Evolutionary conservation across 2,329 filamentous ascomycete species (phyloP).

Genomic region (Ophiostoma ips): DNA sequence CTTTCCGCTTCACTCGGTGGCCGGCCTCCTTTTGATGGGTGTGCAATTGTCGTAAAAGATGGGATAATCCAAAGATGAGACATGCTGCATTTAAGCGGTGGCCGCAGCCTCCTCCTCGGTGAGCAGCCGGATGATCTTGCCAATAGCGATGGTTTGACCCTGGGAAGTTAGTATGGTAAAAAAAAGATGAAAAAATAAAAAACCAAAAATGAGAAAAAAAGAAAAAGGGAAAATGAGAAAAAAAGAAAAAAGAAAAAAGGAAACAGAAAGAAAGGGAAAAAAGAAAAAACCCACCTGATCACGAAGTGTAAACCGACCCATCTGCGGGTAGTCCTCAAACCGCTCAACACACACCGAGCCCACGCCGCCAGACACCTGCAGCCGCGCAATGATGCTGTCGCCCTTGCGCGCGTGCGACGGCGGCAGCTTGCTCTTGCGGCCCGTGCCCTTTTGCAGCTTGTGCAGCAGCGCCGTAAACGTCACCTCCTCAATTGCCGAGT

Average conservation of each 20-base stretch:
- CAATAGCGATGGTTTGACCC: slow-evolving; percentile 98
- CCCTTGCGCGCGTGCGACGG: slow-evolving; percentile 79
- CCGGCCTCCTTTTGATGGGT: too few species aligned
- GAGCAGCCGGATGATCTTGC: slow-evolving; percentile 90
- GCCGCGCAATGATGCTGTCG: slow-evolving; percentile 76
- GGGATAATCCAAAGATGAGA: too few species aligned
- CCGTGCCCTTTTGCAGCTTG: slow-evolving; percentile 89
- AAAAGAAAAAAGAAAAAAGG: too few species aligned
- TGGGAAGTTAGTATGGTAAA: slow-evolving; percentile 24
- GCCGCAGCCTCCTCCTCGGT: slow-evolving; percentile 14
- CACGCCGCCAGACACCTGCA: slow-evolving; percentile 75
- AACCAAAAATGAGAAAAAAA: neutral
- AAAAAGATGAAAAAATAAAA: neutral
- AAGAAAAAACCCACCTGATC: slow-evolving; percentile 51
- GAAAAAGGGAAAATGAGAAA: too few species aligned
- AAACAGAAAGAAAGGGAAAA: too few species aligned
- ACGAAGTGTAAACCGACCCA: slow-evolving; percentile 80
- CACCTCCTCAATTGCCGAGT: slow-evolving; percentile 94
- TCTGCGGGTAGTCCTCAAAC: slow-evolving; percentile 91
- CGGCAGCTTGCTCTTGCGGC: slow-evolving; percentile 81
- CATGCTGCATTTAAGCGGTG: slow-evolving; percentile 14
- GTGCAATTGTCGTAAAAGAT: too few species aligned
- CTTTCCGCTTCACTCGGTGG: too few species aligned
- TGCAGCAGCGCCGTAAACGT: slow-evolving; percentile 80
- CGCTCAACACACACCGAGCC: slow-evolving; percentile 83